Evolutionary conservation across 192 early-diverging fungal genomes (phyloP).

Genomic region (Allomyces arbusculus): DNA sequence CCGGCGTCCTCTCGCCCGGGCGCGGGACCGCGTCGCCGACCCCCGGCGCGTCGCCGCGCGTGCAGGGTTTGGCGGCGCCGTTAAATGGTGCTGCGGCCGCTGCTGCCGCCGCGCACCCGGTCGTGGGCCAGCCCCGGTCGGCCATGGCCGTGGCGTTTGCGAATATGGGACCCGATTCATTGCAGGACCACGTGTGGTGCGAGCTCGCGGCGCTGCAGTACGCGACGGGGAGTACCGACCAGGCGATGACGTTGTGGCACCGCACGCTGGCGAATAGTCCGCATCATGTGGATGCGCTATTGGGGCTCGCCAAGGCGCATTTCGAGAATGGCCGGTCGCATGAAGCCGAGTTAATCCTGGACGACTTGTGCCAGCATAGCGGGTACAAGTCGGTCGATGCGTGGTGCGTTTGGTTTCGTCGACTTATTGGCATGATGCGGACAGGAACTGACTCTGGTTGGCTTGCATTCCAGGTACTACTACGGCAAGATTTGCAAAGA

Average conservation of each 20-base stretch:
- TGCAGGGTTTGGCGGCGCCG: not conserved
- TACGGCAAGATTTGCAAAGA: not conserved
- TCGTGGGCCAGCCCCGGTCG: too few relatives aligned
- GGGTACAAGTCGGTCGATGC: not conserved
- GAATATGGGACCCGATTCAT: not conserved
- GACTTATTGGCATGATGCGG: too few relatives aligned
- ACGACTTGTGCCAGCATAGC: not conserved
- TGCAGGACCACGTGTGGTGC: not conserved
- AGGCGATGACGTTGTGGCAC: not conserved
- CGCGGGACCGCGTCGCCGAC: not conserved
- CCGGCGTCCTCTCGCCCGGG: not conserved
- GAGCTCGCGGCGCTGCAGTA: not conserved
- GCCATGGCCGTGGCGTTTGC: not conserved
- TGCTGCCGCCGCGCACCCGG: not conserved
- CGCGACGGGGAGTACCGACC: not conserved
- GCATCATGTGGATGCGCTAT: not conserved
- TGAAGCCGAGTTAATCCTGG: not conserved
- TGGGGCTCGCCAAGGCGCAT: not conserved
- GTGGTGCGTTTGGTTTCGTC: not conserved
- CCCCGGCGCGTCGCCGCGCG: not conserved
- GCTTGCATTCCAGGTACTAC: too few relatives aligned
- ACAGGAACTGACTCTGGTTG: too few relatives aligned
- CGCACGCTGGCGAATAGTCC: not conserved
- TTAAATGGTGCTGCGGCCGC: not conserved
- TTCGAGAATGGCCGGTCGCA: not conserved